phyloP scores from a whole-genome alignment of 1,284 basidiomycete genomes.

The Caloboletus firmus region DNA sequence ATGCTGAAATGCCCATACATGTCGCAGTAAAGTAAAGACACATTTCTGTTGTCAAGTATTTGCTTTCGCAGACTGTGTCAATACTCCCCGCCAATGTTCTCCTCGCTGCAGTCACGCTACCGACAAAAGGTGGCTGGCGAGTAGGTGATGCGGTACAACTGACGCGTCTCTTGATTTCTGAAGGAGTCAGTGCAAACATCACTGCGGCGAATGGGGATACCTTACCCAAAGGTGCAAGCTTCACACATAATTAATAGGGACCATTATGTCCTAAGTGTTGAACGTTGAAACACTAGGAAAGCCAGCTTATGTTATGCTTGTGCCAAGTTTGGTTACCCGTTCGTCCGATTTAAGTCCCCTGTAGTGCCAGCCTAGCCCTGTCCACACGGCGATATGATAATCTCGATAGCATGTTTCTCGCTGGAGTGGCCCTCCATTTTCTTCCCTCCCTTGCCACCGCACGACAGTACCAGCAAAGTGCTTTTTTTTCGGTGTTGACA shows the following conservation, averaged over 20 bases:
- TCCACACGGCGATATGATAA: slow-evolving; percentile 2
- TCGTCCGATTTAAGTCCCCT: not conserved
- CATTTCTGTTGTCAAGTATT: not conserved
- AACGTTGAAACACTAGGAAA: too few species aligned
- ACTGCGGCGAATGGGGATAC: not conserved
- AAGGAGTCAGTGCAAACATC: not conserved
- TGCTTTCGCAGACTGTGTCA: not conserved
- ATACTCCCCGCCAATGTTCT: slow-evolving; percentile 4
- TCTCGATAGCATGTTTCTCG: not conserved
- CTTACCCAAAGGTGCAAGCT: not conserved
- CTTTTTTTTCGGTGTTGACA: not conserved
- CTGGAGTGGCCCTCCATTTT: too few species aligned
- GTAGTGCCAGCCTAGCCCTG: not conserved
- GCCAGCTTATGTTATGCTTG: too few species aligned
- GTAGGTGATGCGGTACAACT: not conserved
- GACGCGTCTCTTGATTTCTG: not conserved
- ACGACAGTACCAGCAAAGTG: not conserved
- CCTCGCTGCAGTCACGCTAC: not conserved
- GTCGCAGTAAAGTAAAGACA: not conserved
- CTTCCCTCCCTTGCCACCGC: not conserved
- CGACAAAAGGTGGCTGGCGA: rapidly evolving
- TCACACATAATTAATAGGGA: too few species aligned
- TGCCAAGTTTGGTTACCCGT: not conserved
- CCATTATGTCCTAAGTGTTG: too few species aligned
- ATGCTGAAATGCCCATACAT: slow-evolving; percentile 2